phyloP scores from a whole-genome alignment of 2,329 filamentous ascomycete species.

The Pestalotiopsis sp. region DNA sequence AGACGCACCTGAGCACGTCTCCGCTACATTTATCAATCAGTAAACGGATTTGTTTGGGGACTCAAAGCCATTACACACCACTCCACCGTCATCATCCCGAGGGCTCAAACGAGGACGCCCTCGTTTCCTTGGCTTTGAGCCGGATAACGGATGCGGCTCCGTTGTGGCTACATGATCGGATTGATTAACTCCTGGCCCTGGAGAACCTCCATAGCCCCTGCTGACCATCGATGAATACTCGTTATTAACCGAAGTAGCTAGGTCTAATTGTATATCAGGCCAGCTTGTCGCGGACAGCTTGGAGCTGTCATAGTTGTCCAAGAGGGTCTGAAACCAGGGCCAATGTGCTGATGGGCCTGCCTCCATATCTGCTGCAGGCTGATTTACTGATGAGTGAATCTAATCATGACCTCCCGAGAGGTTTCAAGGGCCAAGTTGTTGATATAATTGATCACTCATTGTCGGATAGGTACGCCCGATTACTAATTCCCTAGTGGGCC shows the following conservation, averaged over 20 bases:
- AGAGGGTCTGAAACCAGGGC: background rate
- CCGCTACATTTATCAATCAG: background rate
- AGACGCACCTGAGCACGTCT: background rate
- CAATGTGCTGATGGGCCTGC: background rate
- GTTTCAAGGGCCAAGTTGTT: background rate
- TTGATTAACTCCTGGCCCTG: background rate
- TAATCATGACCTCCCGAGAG: background rate
- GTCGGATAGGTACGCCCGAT: background rate
- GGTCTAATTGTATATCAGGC: background rate
- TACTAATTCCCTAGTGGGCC: background rate
- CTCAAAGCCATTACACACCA: background rate
- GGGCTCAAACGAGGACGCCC: background rate
- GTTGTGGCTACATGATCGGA: background rate
- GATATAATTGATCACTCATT: background rate
- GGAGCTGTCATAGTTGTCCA: background rate
- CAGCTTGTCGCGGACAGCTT: background rate
- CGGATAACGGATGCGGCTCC: background rate
- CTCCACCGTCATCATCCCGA: background rate
- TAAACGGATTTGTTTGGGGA: background rate
- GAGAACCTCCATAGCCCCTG: background rate
- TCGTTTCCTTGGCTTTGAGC: background rate
- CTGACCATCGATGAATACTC: background rate
- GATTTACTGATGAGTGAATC: background rate
- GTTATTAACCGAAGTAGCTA: background rate
- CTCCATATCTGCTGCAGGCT: background rate